Base-by-base conservation (phyloP, 1,284 basidiomycete species). In the Melampsora americana region DNA sequence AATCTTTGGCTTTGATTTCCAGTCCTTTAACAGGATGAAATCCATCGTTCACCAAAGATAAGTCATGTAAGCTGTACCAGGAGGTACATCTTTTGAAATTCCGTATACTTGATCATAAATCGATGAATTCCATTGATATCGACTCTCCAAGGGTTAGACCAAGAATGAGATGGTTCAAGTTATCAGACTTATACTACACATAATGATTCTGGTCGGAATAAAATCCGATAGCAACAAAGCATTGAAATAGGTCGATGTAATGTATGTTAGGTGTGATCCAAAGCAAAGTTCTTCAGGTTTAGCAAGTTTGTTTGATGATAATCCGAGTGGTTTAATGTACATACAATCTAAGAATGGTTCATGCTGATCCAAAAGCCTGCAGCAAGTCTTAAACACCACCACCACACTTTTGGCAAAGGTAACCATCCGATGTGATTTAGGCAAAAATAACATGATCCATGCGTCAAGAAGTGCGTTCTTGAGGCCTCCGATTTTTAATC, bases 361-460 rank as follows among this genome's bases (percentile, higher is more conserved):
- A 28, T 74, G 71, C 11, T 56, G n/a, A 46, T 74, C 71, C 23
- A 42, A 66, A 74, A 20, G 14, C 59, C 71, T 9, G 60, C 71
- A 18, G 71, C 71, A 39, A 74, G 28, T 44, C 32, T 44, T 74
- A 61, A 23, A 74, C 62, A 2, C 62, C 64, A n/a, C 71, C 71
- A 35, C 62, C 71, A 39, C 66, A 74, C 23, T 74, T 74, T 35
- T 66, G n/a, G n/a, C n/a, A n/a, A n/a, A n/a, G n/a, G n/a, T n/a
- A n/a, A n/a, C n/a, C n/a, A n/a, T n/a, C n/a, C n/a, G n/a, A n/a
- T n/a, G n/a, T n/a, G n/a, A n/a, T n/a, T n/a, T n/a, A n/a, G n/a
- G n/a, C n/a, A n/a, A n/a, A n/a, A n/a, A n/a, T n/a, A n/a, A n/a
- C n/a, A n/a, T n/a, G n/a, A n/a, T n/a, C n/a, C n/a, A n/a, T n/a